Evolutionary conservation across 129 eudicot genomes (phyloP).

Genomic region (Lactuca sativa): DNA sequence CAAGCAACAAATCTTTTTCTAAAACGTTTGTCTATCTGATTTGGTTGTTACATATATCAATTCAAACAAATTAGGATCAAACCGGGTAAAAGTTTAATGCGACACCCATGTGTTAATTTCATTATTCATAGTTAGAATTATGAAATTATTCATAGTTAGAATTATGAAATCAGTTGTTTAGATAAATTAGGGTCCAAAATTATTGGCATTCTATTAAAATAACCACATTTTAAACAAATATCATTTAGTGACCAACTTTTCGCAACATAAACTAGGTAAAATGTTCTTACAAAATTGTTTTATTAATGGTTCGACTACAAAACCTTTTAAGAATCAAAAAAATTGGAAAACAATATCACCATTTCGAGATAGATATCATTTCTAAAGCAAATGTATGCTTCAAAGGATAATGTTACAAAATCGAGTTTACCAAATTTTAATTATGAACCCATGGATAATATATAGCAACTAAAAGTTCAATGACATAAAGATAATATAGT

Average conservation of each 20-base stretch:
- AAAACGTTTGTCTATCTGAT: not conserved
- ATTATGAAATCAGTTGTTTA: no score
- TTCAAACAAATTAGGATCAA: not conserved
- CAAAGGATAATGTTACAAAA: not conserved
- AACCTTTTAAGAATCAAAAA: not conserved
- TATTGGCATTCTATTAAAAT: no score
- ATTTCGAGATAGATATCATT: not conserved
- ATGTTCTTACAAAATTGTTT: not conserved
- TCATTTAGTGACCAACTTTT: no score
- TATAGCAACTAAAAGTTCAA: not conserved
- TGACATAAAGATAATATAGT: not conserved
- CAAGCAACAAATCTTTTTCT: constrained; percentile 16
- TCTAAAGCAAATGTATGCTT: not conserved
- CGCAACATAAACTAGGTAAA: not conserved
- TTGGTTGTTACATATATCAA: not conserved
- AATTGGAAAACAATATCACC: no score
- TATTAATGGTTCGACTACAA: no score
- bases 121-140: no score
- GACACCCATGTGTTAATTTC: no score
- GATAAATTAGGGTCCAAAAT: no score
- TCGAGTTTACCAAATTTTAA: no score
- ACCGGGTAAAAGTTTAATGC: no score
- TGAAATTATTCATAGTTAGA: no score
- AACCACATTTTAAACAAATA: no score
- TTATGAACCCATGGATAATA: not conserved